Percentiles rank a stretch among this genome's conserved stretches.
Evolutionary conservation across 805 yeast genomes (phyloP).

Genomic region (Wickerhamiella cacticola): DNA sequence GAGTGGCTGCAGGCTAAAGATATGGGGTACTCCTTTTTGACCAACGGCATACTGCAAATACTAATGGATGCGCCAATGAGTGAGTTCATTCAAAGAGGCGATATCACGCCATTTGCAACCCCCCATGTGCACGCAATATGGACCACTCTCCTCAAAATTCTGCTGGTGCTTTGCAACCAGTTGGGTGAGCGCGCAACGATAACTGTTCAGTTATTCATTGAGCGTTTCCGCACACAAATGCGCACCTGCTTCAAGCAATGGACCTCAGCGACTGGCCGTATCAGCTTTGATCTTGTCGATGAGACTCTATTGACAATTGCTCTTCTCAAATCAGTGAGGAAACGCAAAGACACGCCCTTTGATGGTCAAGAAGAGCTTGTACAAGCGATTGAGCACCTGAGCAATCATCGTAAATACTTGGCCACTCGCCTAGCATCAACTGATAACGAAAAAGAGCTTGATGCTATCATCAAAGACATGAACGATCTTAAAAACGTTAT

Average conservation of each 20-base stretch:
- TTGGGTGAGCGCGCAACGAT: conserved; percentile 54
- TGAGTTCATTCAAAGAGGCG: conserved; percentile 51
- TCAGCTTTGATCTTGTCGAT: conserved; percentile 40
- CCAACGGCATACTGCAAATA: conserved; percentile 52
- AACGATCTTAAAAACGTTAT: conserved; percentile 26
- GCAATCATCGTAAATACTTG: conserved; percentile 78
- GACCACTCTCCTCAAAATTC: conserved; percentile 63
- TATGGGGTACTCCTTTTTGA: conserved; percentile 55
- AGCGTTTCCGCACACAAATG: conserved; percentile 55
- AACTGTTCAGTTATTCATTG: conserved; percentile 51
- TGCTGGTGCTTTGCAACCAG: conserved; percentile 45
- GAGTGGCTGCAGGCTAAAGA: conserved; percentile 51
- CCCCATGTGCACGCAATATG: conserved; percentile 64
- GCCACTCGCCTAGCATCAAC: conserved; percentile 51
- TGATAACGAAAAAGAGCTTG: conserved; percentile 40
- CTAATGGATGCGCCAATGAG: conserved; percentile 68
- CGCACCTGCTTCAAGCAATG: conserved; percentile 53
- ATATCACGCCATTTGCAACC: conserved; percentile 38
- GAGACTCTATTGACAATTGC: conserved; percentile 61
- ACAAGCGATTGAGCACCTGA: conserved; percentile 52
- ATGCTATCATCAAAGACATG: conserved; percentile 47
- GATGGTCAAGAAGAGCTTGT: conserved; percentile 40
- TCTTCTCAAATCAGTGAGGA: conserved; percentile 24
- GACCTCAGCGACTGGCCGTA: conserved; percentile 43
- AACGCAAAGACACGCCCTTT: neutral